A percentile compares a stretch with the other conserved stretches of the same genome.
Evolutionary conservation across 2,329 filamentous ascomycete species (phyloP).

Genomic region (Xylaria sp.): DNA sequence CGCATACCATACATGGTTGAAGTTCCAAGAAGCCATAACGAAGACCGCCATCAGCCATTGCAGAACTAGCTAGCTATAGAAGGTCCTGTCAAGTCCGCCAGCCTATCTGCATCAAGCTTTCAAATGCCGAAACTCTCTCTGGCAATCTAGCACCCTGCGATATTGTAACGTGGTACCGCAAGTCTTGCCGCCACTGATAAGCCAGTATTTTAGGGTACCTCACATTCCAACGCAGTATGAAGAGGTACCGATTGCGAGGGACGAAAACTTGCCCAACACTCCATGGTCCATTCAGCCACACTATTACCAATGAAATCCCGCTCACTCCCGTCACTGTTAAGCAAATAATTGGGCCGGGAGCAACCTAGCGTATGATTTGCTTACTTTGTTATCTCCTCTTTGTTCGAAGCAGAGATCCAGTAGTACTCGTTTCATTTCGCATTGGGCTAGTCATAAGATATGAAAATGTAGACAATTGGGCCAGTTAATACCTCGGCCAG

Average conservation of each 20-base stretch:
- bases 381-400: conserved; percentile 13
- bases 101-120: conserved; percentile 23
- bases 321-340: conserved; percentile 15
- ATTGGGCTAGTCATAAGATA: conserved; percentile 13
- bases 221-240: conserved; percentile 18
- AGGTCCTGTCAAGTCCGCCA: conserved; percentile 12
- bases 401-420: conserved; percentile 6
- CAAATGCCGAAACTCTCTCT: conserved; percentile 43
- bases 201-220: conserved; percentile 28
- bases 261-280: conserved; percentile 25
- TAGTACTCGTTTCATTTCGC: conserved; percentile 13
- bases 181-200: conserved; percentile 40
- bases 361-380: conserved; percentile 25
- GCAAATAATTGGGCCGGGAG: conserved; percentile 12
- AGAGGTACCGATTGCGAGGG: conserved; percentile 24
- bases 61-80: conserved; percentile 28
- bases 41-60: conserved; percentile 17
- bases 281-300: conserved; percentile 18
- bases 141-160: conserved; percentile 39
- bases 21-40: conserved; percentile 21
- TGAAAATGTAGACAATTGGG: conserved; percentile 12
- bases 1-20: conserved; percentile 38
- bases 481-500: conserved; percentile 7
- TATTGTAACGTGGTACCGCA: conserved; percentile 47
- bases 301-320: conserved; percentile 30